Evolutionary conservation across 352 stramenopile species (phyloP), one percentile per base, ranked within the genome.

Genomic region (Phytophthora colocasiae): DNA sequence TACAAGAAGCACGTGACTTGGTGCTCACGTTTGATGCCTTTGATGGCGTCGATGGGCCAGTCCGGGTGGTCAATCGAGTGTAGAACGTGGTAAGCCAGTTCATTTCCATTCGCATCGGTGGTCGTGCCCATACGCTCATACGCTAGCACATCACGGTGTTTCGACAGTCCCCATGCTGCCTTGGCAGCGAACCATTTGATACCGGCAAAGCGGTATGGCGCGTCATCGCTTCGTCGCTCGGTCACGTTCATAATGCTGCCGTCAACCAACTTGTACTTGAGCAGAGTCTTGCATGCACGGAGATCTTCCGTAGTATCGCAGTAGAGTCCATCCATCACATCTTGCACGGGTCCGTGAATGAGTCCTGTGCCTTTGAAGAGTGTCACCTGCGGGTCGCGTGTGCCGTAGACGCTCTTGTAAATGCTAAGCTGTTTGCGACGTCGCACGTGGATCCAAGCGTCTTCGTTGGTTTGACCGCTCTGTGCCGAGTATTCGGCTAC

Each of bases 61-160:
- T 85, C 75, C 3, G 77, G 67, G 40, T 80, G 80, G 38, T 86
- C 80, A 49, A 88, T 88, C 46, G 77, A 88, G 69, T 86, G 77
- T 32, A 85, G 27, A 3, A 88, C 76, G 59, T 88, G 77, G 44
- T 80, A 88, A 31, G 67, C 80, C 6, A 88, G 53, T 8, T 79
- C 66, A 6, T 83, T 81, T 7, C 79, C 79, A 2, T 71, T 77
- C 9, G 68, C 66, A 41, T 89, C 80, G 1, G 61, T 75, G 48
- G 75, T 85, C 34, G 70, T 82, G 1, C 80, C 80, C 77, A 86
- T 89, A 11, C 80, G 74, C 43, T 84, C 76, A 41, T 81, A 84
- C 26, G 73, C 70, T 15, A 84, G 64, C 31, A 81, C 63, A 38
- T 84, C 76, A 24, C 71, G 73, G 47, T 81, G 61, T 45, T 80